Base-by-base conservation (phyloP, 1,284 basidiomycete genomes). In the Hypsizygus ulmarius region DNA sequence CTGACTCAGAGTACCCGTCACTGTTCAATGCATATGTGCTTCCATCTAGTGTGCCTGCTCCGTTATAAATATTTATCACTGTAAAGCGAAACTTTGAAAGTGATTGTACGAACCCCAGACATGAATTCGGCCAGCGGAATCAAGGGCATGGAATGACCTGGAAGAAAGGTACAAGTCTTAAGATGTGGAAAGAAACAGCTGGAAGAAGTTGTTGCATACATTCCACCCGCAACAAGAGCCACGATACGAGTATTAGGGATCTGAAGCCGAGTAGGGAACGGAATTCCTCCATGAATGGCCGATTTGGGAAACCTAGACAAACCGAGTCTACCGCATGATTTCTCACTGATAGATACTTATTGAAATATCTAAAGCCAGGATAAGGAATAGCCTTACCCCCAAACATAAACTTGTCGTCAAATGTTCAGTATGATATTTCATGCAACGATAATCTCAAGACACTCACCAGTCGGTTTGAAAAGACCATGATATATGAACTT, bases 91-190 rank as follows among this genome's bases (percentile, higher is more conserved):
- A 49, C 36, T 32, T 44, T 39, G 33, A 47, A 29, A 14, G 34
- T 25, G 10, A 34, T 11, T 46, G 12, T 46, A 48, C 71, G 52
- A 62, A 88, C 91, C 91, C 90, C 91, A 94, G n/a, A 88, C 88
- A 65, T 85, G 81, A 8, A 93, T 69, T 28, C 71, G 68, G 7
- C 92, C 91, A 43, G 78, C 68, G 1, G 84, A 84, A 64, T 92
- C 89, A 37, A 91, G 65, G 1, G 87, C 87, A 60, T 89, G 82
- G 63, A 90, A 90, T 29, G 84, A 88, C 88, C 87, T 90, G 39
- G 19, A 5, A 35, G 19, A 40, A 49, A 25, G 47, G 27, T 15
- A 37, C 45, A 37, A 43, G 38, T 45, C 39, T 16, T 10, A 21
- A 42, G n/a, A 36, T 37, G 27, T 34, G 32, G 15, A 7, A 49